phyloP scores from a whole-genome alignment of 169 alveolate genomes.

The Plasmodium gonderi region DNA sequence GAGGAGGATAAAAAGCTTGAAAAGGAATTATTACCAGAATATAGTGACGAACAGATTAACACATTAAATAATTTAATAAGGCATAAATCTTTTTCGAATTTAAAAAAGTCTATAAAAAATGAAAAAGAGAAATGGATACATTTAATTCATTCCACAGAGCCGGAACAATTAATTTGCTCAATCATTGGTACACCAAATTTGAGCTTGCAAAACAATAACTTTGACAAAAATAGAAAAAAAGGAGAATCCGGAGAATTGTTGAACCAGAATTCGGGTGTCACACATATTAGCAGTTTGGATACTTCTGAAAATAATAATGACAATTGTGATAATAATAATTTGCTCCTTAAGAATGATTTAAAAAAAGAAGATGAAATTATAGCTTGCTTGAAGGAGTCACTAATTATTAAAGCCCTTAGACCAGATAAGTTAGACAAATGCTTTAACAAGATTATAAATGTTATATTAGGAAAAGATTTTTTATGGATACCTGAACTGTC shows the following conservation, averaged over 20 bases:
- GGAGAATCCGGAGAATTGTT: conserved; percentile 15
- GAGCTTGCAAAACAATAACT: not conserved
- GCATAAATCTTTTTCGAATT: conserved; percentile 45
- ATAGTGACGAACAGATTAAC: conserved; percentile 62
- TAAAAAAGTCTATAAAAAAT: conserved; percentile 31
- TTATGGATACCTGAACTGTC: conserved; percentile 89
- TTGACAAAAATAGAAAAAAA: conserved; percentile 29
- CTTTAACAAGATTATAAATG: conserved; percentile 86
- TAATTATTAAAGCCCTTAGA: conserved; percentile 91
- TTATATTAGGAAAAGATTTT: conserved; percentile 91
- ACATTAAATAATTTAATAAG: conserved; percentile 18
- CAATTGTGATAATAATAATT: not conserved
- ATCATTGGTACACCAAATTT: conserved; percentile 24
- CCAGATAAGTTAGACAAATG: conserved; percentile 94
- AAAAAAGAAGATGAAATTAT: conserved; percentile 20
- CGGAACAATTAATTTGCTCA: conserved; percentile 46
- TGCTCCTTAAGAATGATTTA: not conserved
- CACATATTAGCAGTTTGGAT: not conserved
- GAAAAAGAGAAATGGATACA: conserved; percentile 57
- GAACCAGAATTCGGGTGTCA: not conserved
- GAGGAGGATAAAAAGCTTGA: conserved; percentile 10
- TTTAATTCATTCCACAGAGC: conserved; percentile 65
- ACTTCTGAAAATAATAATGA: too few relatives aligned
- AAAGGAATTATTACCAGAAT: conserved; percentile 48
- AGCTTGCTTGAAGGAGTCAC: conserved; percentile 74